Evolutionary conservation across 2,329 filamentous ascomycete species (phyloP).

Genomic region (Ophiostoma angusticollis): DNA sequence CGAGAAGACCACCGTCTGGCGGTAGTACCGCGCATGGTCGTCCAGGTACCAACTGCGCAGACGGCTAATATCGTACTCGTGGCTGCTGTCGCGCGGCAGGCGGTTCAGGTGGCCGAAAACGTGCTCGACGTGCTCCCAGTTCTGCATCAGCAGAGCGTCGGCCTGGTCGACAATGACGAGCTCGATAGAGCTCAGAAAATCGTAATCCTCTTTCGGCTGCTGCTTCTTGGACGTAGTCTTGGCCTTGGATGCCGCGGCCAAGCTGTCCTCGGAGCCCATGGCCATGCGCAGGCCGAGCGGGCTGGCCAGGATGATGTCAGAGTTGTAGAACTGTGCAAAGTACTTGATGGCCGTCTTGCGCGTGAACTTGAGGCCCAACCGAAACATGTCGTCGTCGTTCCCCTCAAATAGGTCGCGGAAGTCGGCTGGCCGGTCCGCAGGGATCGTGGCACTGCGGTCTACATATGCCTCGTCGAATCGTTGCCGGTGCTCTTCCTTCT

Average conservation of each 20-base stretch:
- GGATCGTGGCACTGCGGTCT: conserved; percentile 40
- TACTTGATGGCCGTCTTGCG: conserved; percentile 91
- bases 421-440: conserved; percentile 60
- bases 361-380: conserved; percentile 91
- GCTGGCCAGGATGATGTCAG: conserved; percentile 86
- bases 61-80: conserved; percentile 87
- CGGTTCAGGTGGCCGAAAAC: conserved; percentile 86
- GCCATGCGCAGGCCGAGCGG: conserved; percentile 82
- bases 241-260: conserved; percentile 36
- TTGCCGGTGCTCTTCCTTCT: conserved; percentile 91
- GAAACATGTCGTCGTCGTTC: conserved; percentile 96
- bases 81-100: conserved; percentile 73
- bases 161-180: conserved; percentile 82
- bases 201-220: conserved; percentile 49
- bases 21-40: conserved; percentile 62
- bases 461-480: conserved; percentile 78
- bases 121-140: conserved; percentile 91
- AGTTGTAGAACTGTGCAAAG: conserved; percentile 91
- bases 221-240: no score
- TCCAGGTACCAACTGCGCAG: conserved; percentile 92
- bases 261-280: conserved; percentile 61
- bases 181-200: conserved; percentile 91
- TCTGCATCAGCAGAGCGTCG: conserved; percentile 91
- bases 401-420: conserved; percentile 83
- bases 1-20: conserved; percentile 73